phyloP scores from a whole-genome alignment of 345 rosid genomes.

The Syzygium oleosum region DNA sequence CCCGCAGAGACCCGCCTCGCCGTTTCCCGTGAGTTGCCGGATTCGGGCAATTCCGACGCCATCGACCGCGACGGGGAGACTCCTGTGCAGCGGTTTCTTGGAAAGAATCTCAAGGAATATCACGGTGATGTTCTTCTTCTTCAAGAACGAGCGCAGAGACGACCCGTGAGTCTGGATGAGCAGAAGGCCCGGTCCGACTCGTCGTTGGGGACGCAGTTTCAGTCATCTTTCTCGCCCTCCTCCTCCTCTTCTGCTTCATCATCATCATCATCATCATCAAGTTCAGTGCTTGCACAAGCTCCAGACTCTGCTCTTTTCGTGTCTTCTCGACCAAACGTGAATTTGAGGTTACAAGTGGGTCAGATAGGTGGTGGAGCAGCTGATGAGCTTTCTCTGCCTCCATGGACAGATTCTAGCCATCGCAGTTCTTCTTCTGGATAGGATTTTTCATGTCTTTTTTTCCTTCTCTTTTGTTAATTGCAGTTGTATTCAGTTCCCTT shows the following conservation, averaged over 20 bases:
- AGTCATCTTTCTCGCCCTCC: conserved; percentile 8
- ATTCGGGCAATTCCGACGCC: conserved; percentile 8
- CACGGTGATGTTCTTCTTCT: not conserved
- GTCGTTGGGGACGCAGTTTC: conserved; percentile 12
- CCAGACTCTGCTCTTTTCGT: conserved; percentile 2
- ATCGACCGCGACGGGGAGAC: not conserved
- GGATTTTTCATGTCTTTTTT: not conserved
- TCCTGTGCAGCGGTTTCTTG: not conserved
- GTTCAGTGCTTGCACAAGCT: not conserved
- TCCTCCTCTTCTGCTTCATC: not conserved
- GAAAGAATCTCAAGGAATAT: not conserved
- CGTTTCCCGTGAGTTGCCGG: not conserved
- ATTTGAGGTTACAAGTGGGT: not conserved
- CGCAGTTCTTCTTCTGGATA: conserved; percentile 12
- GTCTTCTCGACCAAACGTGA: not conserved
- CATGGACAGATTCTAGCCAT: conserved; percentile 13
- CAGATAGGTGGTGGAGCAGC: not conserved
- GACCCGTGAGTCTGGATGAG: conserved; percentile 14
- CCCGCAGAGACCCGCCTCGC: conserved; percentile 20
- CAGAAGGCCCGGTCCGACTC: conserved; percentile 14
- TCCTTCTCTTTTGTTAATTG: not conserved
- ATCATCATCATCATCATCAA: not conserved
- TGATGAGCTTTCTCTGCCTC: not conserved
- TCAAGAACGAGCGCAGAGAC: conserved; percentile 4
- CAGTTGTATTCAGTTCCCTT: not conserved